Base-by-base conservation (phyloP, 208 protist species). In the Trypanosoma grayi region DNA sequence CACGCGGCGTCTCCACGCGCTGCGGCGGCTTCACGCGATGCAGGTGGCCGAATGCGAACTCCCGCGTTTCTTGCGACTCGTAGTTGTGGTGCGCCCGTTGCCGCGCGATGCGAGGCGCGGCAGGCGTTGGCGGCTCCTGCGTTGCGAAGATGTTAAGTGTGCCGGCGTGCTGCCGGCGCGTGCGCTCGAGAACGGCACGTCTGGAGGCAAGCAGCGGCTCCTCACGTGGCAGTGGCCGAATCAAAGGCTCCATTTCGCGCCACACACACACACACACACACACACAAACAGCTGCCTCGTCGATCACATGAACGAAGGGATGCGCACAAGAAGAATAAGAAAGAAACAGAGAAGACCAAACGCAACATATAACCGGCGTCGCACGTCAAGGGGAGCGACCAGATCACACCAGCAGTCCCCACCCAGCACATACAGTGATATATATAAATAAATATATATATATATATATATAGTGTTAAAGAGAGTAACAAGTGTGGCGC, bases 41-140 rank as follows among this genome's bases (percentile, higher is more conserved):
- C 6, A 87, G 60, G 13, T 78, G 75, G 13, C 55, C 40, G 0
- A 39, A 50, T 0, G 76, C 60, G 39, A 94, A 94, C 70, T 94
- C 83, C 2, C 51, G 70, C 4, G 83, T 89, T 3, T 66, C 60
- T 4, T 62, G 77, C 10, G 83, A 90, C 41, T 85, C 74, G 46
- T 83, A 81, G 64, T 72, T 72, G 66, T 81, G 74, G 50, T 64
- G 57, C 27, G 65, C 47, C 22, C n/a, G n/a, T n/a, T 55, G 54
- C 9, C 30, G 45, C 4, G 22, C 18, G 18, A 10, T 14, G 13
- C 10, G 20, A 6, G 34, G n/a, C 31, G 44, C 11, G 16, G 9
- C n/a, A 0, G 60, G 11, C 1, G 30, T 10, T 11, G 8, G 13
- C 13, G 60, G 50, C 0, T 53, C 34, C 18, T 54, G 27, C 2